A percentile compares a stretch with the other conserved stretches of the same genome.
These are phyloP conservation scores for Acer campestre DNA, from an alignment of 345 rosid species.

Conservation along the genomic window DNA sequence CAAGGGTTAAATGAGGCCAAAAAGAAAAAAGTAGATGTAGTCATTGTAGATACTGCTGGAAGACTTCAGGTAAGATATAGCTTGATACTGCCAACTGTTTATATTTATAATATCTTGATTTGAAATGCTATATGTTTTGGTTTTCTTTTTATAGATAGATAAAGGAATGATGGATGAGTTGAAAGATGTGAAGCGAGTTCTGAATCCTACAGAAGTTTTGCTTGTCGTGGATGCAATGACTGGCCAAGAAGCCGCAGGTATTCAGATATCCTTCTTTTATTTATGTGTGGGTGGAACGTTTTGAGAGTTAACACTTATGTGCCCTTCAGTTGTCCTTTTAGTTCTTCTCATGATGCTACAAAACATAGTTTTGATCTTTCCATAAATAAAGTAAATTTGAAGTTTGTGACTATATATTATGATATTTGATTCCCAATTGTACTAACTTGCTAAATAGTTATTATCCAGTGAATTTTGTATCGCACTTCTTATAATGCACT, in stretches of 20 bases:
- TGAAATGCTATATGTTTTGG: neutral
- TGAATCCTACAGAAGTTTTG: constrained; percentile 91
- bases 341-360: neutral
- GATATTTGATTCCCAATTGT: neutral
- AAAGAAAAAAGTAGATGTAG: constrained; percentile 79
- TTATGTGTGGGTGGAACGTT: neutral
- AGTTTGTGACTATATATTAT: neutral
- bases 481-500: neutral
- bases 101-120: constrained; percentile 3
- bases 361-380: neutral
- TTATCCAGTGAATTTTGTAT: neutral
- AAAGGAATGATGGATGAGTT: constrained; percentile 98
- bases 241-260: constrained; percentile 99
- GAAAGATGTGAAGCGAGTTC: constrained; percentile 82
- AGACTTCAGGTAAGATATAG: constrained; percentile 77
- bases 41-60: constrained; percentile 96
- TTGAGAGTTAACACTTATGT: neutral
- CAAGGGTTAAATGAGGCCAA: constrained; percentile 88
- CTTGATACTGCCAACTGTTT: neutral
- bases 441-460: neutral
- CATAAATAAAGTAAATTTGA: neutral
- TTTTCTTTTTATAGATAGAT: constrained; percentile 64
- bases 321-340: neutral
- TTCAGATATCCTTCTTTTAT: constrained; percentile 1
- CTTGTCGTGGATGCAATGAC: constrained; percentile 99